A percentile compares a stretch with the other conserved stretches of the same genome.
phyloP scores from a whole-genome alignment of 1,284 basidiomycete species.

The Microstroma glucosiphilum region DNA sequence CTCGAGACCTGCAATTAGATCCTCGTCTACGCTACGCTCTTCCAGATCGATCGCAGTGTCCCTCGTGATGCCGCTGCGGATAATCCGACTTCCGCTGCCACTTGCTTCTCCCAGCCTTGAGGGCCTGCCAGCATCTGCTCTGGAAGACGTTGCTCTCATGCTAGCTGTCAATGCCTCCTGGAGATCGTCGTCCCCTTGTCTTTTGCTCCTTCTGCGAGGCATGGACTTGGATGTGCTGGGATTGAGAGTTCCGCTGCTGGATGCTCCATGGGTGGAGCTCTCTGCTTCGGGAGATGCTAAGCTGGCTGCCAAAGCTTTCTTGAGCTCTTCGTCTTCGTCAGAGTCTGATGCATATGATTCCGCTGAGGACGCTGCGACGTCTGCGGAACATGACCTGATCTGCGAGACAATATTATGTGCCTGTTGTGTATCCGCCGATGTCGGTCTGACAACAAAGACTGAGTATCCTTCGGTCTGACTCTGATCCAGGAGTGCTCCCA shows the following conservation, averaged over 20 bases:
- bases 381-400: slow-evolving; percentile 26
- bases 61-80: neutral
- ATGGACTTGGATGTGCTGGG: neutral
- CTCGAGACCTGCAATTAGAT: neutral
- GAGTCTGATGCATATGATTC: neutral
- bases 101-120: neutral
- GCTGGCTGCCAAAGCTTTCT: too few species aligned
- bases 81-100: neutral
- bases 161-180: neutral
- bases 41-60: slow-evolving; percentile 2
- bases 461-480: slow-evolving; percentile 42
- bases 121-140: neutral
- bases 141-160: neutral
- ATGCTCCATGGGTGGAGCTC: too few species aligned
- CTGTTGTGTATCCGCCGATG: slow-evolving; percentile 11
- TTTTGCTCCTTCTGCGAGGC: neutral
- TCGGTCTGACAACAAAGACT: slow-evolving; percentile 37
- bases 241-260: neutral
- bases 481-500: slow-evolving; percentile 41
- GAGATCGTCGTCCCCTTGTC: neutral
- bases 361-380: slow-evolving; percentile 7
- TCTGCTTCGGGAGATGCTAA: too few species aligned
- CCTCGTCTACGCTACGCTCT: neutral
- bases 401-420: slow-evolving; percentile 10
- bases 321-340: neutral